Evolutionary conservation across 108 stramenopile species (phyloP).

Genomic region (Tribonema minus): DNA sequence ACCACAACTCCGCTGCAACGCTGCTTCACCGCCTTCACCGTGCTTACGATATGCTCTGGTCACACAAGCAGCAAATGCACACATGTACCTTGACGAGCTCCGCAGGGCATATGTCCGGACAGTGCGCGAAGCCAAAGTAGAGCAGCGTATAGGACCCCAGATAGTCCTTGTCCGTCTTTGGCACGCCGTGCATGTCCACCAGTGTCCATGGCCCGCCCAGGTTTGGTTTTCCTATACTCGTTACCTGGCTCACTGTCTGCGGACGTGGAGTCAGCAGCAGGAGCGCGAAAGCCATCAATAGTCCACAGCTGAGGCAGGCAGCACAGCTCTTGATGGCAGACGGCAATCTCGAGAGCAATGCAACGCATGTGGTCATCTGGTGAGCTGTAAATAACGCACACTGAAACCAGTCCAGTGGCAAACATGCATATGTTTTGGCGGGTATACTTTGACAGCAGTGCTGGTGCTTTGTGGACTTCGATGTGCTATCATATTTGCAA

Average conservation of each 20-base stretch:
- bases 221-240: conserved; percentile 55
- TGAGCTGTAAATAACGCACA: background rate
- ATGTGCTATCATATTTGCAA: too few species aligned
- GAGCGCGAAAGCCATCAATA: too few species aligned
- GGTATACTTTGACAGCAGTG: too few species aligned
- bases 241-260: conserved; percentile 2
- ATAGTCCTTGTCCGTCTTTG: conserved; percentile 58
- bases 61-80: background rate
- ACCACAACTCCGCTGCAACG: too few species aligned
- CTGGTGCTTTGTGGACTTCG: too few species aligned
- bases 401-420: too few species aligned
- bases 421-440: too few species aligned
- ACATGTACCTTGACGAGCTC: conserved; percentile 85
- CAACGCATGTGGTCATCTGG: background rate
- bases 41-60: background rate
- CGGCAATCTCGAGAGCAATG: background rate
- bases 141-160: conserved; percentile 61
- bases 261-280: background rate
- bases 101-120: conserved; percentile 99
- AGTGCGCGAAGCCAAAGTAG: conserved; percentile 99
- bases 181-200: conserved; percentile 57
- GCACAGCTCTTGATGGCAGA: background rate
- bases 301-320: background rate
- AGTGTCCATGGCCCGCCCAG: conserved; percentile 62
- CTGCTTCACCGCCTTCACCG: background rate